Conservation (phyloP, 163 green algal genomes). For the Trebouxia gelatinosa region DNA sequence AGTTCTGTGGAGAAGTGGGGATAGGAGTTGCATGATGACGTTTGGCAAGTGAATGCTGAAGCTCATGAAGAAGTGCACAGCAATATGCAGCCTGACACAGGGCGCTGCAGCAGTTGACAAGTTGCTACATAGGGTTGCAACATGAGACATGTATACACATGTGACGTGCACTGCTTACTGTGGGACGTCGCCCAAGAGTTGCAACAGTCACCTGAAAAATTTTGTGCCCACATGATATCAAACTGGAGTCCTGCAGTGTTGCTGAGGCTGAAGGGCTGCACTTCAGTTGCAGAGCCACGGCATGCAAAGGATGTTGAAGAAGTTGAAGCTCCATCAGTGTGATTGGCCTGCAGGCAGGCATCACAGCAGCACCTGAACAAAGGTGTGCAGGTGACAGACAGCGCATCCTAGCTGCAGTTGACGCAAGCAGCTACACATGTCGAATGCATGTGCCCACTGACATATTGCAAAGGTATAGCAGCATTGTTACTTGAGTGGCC, state of each 20-base stretch:
- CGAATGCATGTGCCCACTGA: not conserved
- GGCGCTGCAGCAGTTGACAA: no score
- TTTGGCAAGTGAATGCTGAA: no score
- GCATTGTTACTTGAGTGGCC: not conserved
- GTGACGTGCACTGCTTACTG: not conserved
- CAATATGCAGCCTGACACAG: no score
- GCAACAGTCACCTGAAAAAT: not conserved
- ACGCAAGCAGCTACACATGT: not conserved
- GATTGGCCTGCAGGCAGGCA: not conserved
- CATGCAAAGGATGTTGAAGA: not conserved
- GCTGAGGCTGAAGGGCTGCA: not conserved
- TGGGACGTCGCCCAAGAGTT: not conserved
- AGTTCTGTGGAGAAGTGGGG: no score
- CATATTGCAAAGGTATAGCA: not conserved
- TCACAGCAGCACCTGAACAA: not conserved
- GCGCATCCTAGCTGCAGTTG: not conserved
- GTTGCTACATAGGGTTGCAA: no score
- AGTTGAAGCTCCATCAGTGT: not conserved
- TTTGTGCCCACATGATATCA: not conserved
- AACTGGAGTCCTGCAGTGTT: not conserved
- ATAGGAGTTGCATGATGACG: no score
- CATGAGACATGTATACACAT: not conserved
- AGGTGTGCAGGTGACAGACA: not conserved
- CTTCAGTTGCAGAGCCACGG: not conserved
- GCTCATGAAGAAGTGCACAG: no score